Conservation (phyloP, 805 yeast species). For the Spathaspora passalidarum region DNA sequence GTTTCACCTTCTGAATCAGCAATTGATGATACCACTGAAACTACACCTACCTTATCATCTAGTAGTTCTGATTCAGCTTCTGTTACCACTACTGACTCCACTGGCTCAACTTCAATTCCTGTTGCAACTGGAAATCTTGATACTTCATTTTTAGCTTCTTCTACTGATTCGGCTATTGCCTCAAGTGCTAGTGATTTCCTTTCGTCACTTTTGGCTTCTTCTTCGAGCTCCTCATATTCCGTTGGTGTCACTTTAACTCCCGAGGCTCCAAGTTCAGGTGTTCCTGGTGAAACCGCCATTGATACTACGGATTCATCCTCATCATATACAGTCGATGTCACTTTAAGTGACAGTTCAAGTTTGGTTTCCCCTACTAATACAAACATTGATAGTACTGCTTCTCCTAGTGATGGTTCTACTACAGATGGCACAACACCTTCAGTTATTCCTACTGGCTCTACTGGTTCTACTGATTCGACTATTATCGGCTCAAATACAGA, state of each 20-base stretch:
- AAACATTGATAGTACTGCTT: neutral
- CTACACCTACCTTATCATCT: neutral
- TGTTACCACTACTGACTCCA: neutral
- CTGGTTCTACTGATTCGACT: slow-evolving; percentile 7
- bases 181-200: slow-evolving; percentile 1
- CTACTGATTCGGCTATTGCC: neutral
- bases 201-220: no score
- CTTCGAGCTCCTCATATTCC: no score
- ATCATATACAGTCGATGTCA: slow-evolving; percentile 1
- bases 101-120: neutral
- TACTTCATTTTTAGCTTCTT: slow-evolving; percentile 1
- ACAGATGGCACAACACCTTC: slow-evolving; percentile 1
- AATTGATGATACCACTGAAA: neutral
- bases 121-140: neutral
- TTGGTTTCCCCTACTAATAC: neutral
- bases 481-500: neutral
- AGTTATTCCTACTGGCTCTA: slow-evolving; percentile 3
- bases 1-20: slow-evolving; percentile 5
- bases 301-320: neutral
- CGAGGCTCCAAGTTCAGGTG: neutral
- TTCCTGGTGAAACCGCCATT: neutral
- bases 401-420: neutral
- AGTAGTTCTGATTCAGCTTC: neutral
- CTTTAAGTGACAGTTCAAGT: slow-evolving; percentile 4
- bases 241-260: no score